These are phyloP conservation scores for Lepidium sativum DNA, from an alignment of 345 rosid species.

Conservation along the genomic window DNA sequence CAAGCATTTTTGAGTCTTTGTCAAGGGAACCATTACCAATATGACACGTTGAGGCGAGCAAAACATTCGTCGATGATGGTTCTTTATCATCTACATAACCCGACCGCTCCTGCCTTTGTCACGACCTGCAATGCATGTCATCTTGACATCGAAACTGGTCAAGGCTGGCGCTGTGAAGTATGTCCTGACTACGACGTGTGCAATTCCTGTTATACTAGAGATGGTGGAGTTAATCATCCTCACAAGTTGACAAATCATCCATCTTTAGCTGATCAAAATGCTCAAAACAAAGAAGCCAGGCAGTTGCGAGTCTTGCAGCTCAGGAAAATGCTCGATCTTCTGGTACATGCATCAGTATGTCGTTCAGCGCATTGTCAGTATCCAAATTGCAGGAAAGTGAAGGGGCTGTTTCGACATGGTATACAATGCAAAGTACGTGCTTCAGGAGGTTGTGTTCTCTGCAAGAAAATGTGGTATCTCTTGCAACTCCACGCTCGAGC, in stretches of 20 bases:
- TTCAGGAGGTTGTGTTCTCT: conserved; percentile 91
- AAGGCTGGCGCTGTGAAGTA: conserved; percentile 99
- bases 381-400: conserved; percentile 97
- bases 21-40: conserved; percentile 99
- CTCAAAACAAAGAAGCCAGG: conserved; percentile 97
- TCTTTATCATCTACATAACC: conserved; percentile 98
- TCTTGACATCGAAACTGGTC: conserved; percentile 98
- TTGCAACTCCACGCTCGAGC: conserved; percentile 99
- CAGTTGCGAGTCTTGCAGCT: conserved; percentile 87
- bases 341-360: conserved; percentile 96
- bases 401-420: conserved; percentile 96
- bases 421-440: conserved; percentile 89
- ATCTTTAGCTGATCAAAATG: conserved; percentile 90
- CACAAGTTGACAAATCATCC: conserved; percentile 97
- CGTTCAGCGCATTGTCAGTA: conserved; percentile 86
- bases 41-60: conserved; percentile 95
- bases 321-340: conserved; percentile 96
- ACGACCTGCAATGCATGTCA: conserved; percentile 82
- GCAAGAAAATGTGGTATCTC: conserved; percentile 99
- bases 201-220: conserved; percentile 78
- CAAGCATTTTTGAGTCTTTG: conserved; percentile 99
- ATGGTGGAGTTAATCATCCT: conserved; percentile 91
- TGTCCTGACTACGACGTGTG: conserved; percentile 98
- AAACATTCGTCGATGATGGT: conserved; percentile 99
- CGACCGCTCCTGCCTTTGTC: conserved; percentile 98